Conservation (phyloP, 192 early-diverging fungal genomes). For the Rhizophagus clarus region DNA sequence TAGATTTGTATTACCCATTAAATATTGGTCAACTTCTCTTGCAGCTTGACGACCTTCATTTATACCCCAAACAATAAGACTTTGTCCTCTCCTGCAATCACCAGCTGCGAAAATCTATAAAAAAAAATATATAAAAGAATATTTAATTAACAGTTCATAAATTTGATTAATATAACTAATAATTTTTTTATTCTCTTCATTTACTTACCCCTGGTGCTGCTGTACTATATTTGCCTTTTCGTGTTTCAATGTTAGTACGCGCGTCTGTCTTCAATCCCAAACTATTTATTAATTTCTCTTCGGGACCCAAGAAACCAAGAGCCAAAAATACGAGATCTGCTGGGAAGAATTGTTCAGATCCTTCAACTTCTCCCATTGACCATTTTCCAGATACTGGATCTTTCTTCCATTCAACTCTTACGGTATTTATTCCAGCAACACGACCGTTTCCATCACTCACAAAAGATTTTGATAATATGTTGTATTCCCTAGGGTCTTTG, state of each 20-base stretch:
- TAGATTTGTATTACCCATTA: constrained; percentile 80
- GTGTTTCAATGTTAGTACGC: constrained; percentile 81
- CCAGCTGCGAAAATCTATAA: constrained; percentile 88
- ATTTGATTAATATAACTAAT: too few relatives aligned
- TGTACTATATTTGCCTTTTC: constrained; percentile 77
- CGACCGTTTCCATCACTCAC: constrained; percentile 77
- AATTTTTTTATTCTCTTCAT: too few relatives aligned
- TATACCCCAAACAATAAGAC: constrained; percentile 97
- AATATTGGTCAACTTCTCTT: constrained; percentile 83
- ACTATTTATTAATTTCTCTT: constrained; percentile 80
- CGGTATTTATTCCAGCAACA: constrained; percentile 89
- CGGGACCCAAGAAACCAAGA: constrained; percentile 96
- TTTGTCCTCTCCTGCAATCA: constrained; percentile 95
- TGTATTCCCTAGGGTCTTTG: constrained; percentile 94
- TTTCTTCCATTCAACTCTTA: constrained; percentile 96
- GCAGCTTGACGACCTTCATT: constrained; percentile 97
- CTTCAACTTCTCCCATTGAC: constrained; percentile 88
- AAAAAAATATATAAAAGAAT: too few relatives aligned
- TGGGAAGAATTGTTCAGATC: constrained; percentile 80
- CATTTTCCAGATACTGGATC: constrained; percentile 66
- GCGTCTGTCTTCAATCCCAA: constrained; percentile 76
- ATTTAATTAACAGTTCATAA: too few relatives aligned
- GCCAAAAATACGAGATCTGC: constrained; percentile 93
- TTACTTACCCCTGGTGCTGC: constrained; percentile 52
- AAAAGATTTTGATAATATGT: constrained; percentile 95